Conservation (phyloP, 2,329 filamentous ascomycete genomes). For the Xylariaceae sp. region DNA sequence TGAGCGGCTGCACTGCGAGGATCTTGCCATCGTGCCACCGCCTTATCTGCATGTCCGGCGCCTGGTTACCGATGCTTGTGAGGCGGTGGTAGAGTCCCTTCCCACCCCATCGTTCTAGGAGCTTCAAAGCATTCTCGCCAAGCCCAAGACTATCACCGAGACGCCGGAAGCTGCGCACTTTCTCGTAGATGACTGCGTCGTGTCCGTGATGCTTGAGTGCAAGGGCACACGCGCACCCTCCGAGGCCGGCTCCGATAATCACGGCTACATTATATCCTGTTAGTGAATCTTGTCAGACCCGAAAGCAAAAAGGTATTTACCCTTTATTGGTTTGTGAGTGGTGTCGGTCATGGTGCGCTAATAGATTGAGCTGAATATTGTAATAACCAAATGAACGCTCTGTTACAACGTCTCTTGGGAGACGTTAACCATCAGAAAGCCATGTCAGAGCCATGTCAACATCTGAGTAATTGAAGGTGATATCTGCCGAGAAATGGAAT, state of each 20-base stretch:
- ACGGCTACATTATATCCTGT: conserved; percentile 30
- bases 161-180: conserved; percentile 36
- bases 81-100: conserved; percentile 30
- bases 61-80: conserved; percentile 42
- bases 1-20: conserved; percentile 41
- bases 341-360: not conserved
- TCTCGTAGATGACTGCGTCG: conserved; percentile 39
- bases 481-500: too few relatives aligned
- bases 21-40: conserved; percentile 43
- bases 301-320: not conserved
- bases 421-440: too few relatives aligned
- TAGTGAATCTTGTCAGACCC: too few relatives aligned
- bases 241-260: conserved; percentile 45
- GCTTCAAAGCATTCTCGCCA: conserved; percentile 42
- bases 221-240: conserved; percentile 44
- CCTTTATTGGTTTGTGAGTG: not conserved
- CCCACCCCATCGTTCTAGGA: conserved; percentile 41
- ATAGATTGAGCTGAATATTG: too few relatives aligned
- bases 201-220: conserved; percentile 43
- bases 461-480: too few relatives aligned
- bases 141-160: conserved; percentile 42
- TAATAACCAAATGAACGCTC: too few relatives aligned
- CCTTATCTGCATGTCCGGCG: conserved; percentile 42
- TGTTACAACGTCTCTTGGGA: too few relatives aligned
- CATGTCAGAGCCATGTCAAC: too few relatives aligned